These are phyloP conservation scores for Pseudozyma tsukubaensis DNA, from an alignment of 1,284 basidiomycete species.

Conservation along the genomic window DNA sequence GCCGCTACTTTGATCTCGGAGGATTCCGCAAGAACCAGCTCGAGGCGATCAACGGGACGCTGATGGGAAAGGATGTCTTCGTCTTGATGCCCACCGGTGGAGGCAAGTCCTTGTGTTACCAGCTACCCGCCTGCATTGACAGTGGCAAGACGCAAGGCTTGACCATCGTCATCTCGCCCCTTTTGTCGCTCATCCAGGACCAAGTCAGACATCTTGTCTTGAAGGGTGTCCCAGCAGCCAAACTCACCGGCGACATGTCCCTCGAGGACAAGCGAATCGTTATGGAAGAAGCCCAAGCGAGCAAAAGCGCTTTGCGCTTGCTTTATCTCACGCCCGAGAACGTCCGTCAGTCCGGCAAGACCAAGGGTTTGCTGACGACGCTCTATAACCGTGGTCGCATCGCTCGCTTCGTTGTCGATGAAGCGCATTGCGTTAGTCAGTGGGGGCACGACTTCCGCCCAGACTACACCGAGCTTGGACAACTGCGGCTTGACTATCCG, in stretches of 20 bases:
- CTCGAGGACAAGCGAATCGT: constrained; percentile 69
- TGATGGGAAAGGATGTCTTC: constrained; percentile 87
- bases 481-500: constrained; percentile 80
- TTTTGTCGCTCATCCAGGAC: constrained; percentile 90
- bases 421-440: constrained; percentile 88
- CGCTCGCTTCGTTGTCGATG: constrained; percentile 93
- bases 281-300: constrained; percentile 71
- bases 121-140: constrained; percentile 83
- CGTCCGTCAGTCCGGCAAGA: constrained; percentile 62
- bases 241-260: constrained; percentile 77
- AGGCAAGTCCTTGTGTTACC: constrained; percentile 79
- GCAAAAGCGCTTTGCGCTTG: constrained; percentile 72
- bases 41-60: constrained; percentile 83
- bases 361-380: constrained; percentile 75
- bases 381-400: constrained; percentile 76
- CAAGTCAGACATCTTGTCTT: constrained; percentile 81
- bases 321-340: constrained; percentile 96
- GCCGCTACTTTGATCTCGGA: constrained; percentile 76
- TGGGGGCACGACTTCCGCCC: constrained; percentile 86
- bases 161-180: constrained; percentile 89
- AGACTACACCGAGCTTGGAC: constrained; percentile 73
- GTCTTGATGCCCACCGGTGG: constrained; percentile 97
- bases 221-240: constrained; percentile 79
- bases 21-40: constrained; percentile 86
- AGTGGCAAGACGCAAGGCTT: constrained; percentile 80